Evolutionary conservation across 1,284 basidiomycete species (phyloP).

Genomic region (Sporisorium graminicola): DNA sequence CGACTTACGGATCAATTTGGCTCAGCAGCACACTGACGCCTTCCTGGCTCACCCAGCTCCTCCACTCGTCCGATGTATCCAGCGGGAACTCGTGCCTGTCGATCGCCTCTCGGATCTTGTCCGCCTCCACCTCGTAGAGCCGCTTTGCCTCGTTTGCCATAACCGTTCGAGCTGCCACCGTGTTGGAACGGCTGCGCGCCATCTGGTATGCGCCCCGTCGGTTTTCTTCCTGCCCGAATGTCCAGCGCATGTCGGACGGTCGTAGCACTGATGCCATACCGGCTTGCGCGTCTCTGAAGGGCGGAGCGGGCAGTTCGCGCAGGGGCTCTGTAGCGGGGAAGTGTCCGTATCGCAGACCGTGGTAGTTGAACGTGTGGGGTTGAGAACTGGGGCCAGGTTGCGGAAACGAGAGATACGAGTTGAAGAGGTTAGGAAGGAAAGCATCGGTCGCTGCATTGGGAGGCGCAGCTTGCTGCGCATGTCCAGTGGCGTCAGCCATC

Average conservation of each 20-base stretch:
- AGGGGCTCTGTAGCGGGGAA: not conserved
- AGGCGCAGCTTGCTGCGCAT: not conserved
- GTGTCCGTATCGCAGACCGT: constrained; percentile 4
- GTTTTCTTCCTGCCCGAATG: not conserved
- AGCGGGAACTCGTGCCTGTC: constrained; percentile 5
- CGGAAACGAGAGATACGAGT: not conserved
- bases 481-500: not conserved
- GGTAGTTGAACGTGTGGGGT: not conserved
- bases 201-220: not conserved
- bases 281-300: not conserved
- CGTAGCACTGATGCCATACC: not conserved
- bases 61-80: constrained; percentile 24
- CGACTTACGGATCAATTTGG: not conserved
- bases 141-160: constrained; percentile 6
- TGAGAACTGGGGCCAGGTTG: not conserved
- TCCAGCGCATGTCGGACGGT: constrained; percentile 4
- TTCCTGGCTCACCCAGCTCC: not conserved
- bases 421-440: not conserved
- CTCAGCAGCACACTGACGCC: not conserved
- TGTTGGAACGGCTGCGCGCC: not conserved
- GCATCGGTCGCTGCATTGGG: not conserved
- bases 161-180: not conserved
- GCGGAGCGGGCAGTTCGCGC: not conserved
- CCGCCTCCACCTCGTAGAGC: constrained; percentile 12
- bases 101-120: constrained; percentile 6